Conservation (phyloP, 202 grass and related monocot species). For the Hordeum pubiflorum region DNA sequence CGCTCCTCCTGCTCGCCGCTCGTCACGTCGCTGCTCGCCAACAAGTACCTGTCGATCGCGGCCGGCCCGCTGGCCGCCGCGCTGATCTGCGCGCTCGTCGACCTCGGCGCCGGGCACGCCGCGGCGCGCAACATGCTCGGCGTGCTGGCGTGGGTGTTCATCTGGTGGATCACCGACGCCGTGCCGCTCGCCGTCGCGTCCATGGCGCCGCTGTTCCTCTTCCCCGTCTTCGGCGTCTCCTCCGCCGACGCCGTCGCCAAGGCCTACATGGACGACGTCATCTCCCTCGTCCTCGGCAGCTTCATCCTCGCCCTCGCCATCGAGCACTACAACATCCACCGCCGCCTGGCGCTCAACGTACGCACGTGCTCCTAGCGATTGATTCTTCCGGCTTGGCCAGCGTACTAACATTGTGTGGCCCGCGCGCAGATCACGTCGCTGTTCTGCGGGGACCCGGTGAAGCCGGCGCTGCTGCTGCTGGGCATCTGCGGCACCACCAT, state of each 20-base stretch:
- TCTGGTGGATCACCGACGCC: slow-evolving; percentile 85
- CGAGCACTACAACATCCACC: slow-evolving; percentile 79
- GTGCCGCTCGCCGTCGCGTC: slow-evolving; percentile 58
- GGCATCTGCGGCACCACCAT: slow-evolving; percentile 68
- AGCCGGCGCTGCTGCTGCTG: slow-evolving; percentile 58
- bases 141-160: slow-evolving; percentile 75
- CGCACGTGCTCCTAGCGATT: too few species aligned
- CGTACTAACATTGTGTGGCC: too few species aligned
- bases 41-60: not conserved
- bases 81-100: not conserved
- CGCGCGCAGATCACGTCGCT: slow-evolving; percentile 35
- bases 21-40: not conserved
- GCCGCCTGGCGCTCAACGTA: slow-evolving; percentile 52
- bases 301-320: slow-evolving; percentile 80
- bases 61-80: not conserved
- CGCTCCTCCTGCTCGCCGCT: not conserved
- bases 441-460: slow-evolving; percentile 77
- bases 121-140: slow-evolving; percentile 62
- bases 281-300: slow-evolving; percentile 80
- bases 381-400: too few species aligned
- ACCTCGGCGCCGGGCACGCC: not conserved
- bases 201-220: slow-evolving; percentile 80
- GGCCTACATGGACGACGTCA: slow-evolving; percentile 83
- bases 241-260: slow-evolving; percentile 43
- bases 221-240: slow-evolving; percentile 55